These are phyloP conservation scores for Rubia yunnanensis DNA, from an alignment of 257 asterid genomes.

Conservation along the genomic window DNA sequence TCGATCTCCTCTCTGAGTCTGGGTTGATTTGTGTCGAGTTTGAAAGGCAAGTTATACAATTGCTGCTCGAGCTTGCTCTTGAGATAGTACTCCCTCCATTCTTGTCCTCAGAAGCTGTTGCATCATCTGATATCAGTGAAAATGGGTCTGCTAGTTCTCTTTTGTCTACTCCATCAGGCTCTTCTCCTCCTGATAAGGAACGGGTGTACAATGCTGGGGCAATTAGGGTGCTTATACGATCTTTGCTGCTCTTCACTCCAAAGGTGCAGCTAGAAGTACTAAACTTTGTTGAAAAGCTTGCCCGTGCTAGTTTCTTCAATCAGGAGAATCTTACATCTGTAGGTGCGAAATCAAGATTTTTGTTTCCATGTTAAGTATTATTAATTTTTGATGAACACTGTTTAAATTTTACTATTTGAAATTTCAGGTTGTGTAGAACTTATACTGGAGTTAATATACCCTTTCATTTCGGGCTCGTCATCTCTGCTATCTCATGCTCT, in stretches of 20 bases:
- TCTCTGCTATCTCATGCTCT: constrained; percentile 69
- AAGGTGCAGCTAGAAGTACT: constrained; percentile 91
- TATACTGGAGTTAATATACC: constrained; percentile 82
- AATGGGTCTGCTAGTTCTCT: constrained; percentile 52
- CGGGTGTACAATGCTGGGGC: constrained; percentile 91
- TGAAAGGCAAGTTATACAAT: constrained; percentile 85
- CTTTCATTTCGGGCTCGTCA: constrained; percentile 77
- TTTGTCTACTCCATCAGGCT: constrained; percentile 58
- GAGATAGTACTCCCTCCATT: constrained; percentile 87
- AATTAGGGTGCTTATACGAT: constrained; percentile 73
- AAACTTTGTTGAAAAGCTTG: constrained; percentile 72
- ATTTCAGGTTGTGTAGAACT: constrained; percentile 91
- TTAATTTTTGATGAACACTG: constrained; percentile 11
- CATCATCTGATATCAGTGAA: constrained; percentile 29
- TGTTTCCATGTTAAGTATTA: constrained; percentile 9
- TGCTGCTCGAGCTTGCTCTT: constrained; percentile 85
- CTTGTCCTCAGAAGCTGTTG: constrained; percentile 48
- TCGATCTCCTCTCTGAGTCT: constrained; percentile 83
- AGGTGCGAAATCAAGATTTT: constrained; percentile 47
- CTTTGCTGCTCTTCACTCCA: constrained; percentile 77
- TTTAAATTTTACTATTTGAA: constrained; percentile 13
- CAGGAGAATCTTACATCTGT: constrained; percentile 91
- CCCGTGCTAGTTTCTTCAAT: constrained; percentile 78
- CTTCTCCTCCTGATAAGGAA: constrained; percentile 60
- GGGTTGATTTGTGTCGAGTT: constrained; percentile 81